Conservation (phyloP, 208 protist genomes). For the Wallacemonas sp. region DNA sequence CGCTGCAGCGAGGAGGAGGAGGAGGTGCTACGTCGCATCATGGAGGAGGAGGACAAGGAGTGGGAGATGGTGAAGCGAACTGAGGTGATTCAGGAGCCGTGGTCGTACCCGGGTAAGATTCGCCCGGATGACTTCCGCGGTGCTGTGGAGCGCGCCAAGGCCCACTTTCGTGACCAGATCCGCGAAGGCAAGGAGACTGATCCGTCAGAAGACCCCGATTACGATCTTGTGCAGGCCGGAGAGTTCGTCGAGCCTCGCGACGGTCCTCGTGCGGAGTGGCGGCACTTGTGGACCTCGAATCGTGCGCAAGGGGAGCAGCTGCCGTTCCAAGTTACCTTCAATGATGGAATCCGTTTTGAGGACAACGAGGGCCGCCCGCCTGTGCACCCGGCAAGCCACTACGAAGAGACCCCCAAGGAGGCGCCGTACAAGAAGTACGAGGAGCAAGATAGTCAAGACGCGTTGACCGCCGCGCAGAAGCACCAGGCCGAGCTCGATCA, state of each 20-base stretch:
- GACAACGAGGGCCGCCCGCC: conserved; percentile 83
- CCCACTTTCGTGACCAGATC: conserved; percentile 79
- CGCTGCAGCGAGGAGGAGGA: conserved; percentile 87
- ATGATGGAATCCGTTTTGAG: conserved; percentile 86
- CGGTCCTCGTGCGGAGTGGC: conserved; percentile 85
- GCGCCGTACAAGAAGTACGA: conserved; percentile 74
- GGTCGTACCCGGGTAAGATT: conserved; percentile 90
- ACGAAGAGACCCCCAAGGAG: conserved; percentile 84
- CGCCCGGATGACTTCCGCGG: conserved; percentile 80
- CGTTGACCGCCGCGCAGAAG: conserved; percentile 30
- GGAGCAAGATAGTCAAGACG: conserved; percentile 49
- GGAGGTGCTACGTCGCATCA: conserved; percentile 87
- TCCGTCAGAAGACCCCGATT: conserved; percentile 85
- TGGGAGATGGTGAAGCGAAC: conserved; percentile 93
- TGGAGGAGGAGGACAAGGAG: conserved; percentile 91
- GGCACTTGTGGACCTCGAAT: conserved; percentile 88
- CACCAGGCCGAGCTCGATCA: conserved; percentile 37
- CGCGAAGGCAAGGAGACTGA: conserved; percentile 83
- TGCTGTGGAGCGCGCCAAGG: conserved; percentile 88
- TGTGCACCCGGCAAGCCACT: conserved; percentile 78
- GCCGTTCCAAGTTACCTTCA: conserved; percentile 87
- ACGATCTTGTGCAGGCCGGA: conserved; percentile 85
- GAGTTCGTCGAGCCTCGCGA: conserved; percentile 91
- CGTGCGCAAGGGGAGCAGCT: conserved; percentile 47
- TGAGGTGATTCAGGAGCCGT: conserved; percentile 90